A percentile compares a stretch with the other conserved stretches of the same genome.
Evolutionary conservation across 2,329 filamentous ascomycete genomes (phyloP).

Genomic region (Knoxdaviesia capensis): DNA sequence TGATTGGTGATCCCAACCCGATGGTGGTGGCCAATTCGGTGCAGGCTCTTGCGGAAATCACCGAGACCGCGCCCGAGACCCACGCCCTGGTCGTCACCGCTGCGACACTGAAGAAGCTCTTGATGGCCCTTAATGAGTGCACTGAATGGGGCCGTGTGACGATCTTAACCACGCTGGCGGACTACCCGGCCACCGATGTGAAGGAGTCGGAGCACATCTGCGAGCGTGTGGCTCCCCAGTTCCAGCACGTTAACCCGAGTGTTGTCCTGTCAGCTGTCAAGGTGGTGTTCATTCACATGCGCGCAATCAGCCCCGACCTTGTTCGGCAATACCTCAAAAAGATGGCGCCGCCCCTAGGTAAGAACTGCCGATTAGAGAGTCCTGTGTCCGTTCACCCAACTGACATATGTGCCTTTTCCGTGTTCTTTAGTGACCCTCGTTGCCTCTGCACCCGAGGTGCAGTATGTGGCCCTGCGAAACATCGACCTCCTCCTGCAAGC

Average conservation of each 20-base stretch:
- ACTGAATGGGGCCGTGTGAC: conserved; percentile 97
- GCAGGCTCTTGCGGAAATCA: conserved; percentile 79
- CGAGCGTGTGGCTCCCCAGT: conserved; percentile 86
- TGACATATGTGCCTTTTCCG: not conserved
- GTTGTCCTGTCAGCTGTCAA: conserved; percentile 96
- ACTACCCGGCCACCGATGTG: conserved; percentile 69
- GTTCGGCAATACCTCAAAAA: conserved; percentile 84
- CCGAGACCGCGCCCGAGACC: conserved; percentile 77
- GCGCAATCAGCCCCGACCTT: conserved; percentile 54
- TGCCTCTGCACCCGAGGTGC: conserved; percentile 87
- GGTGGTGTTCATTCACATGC: conserved; percentile 94
- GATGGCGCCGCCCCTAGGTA: conserved; percentile 90
- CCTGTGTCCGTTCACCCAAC: conserved; percentile 8
- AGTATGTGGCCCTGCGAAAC: conserved; percentile 90
- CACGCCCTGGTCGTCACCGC: conserved; percentile 68
- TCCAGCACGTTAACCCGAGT: conserved; percentile 94
- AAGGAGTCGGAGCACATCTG: conserved; percentile 98
- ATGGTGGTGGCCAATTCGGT: conserved; percentile 99
- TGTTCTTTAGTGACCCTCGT: conserved; percentile 60
- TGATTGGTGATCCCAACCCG: conserved; percentile 93
- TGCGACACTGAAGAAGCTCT: conserved; percentile 74
- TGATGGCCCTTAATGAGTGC: conserved; percentile 93
- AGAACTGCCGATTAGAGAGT: not conserved
- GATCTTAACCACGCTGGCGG: conserved; percentile 71
- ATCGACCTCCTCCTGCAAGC: conserved; percentile 92